phyloP scores from a whole-genome alignment of 2,329 filamentous ascomycete species.

The Beauveria sp. region DNA sequence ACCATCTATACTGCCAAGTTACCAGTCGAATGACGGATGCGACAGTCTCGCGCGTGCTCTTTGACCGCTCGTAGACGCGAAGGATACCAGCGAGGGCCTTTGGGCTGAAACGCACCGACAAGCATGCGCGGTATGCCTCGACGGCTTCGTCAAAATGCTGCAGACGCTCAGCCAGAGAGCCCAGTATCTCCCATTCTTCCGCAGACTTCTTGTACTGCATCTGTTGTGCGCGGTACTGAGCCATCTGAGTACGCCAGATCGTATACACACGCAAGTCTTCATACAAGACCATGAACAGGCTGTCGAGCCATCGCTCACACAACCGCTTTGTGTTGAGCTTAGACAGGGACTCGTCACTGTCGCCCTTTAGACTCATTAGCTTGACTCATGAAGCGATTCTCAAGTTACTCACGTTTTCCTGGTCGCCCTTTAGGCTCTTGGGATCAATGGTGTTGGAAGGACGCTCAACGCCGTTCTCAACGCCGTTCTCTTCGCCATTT shows the following conservation, averaged over 20 bases:
- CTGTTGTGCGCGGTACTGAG: constrained; percentile 86
- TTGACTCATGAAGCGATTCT: no score
- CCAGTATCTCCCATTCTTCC: constrained; percentile 97
- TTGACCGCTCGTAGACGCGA: constrained; percentile 66
- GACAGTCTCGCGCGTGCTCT: constrained; percentile 73
- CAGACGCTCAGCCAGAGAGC: constrained; percentile 82
- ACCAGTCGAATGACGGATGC: constrained; percentile 84
- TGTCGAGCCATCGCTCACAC: constrained; percentile 96
- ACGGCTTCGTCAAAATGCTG: constrained; percentile 88
- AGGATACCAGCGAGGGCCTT: constrained; percentile 85
- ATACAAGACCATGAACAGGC: constrained; percentile 98
- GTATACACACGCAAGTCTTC: constrained; percentile 97
- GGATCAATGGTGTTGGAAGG: constrained; percentile 73
- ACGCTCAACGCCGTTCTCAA: constrained; percentile 52
- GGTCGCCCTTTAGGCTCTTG: constrained; percentile 66
- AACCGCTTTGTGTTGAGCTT: constrained; percentile 95
- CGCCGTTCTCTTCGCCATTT: constrained; percentile 29
- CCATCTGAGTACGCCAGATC: constrained; percentile 98
- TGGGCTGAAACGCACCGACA: constrained; percentile 83
- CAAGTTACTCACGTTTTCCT: constrained; percentile 52
- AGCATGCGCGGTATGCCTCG: constrained; percentile 85
- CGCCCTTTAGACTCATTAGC: constrained; percentile 36
- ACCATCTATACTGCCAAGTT: constrained; percentile 99
- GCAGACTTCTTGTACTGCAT: constrained; percentile 95
- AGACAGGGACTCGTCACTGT: constrained; percentile 67